phyloP scores from a whole-genome alignment of 169 alveolate genomes.

The Plasmodium berghei region DNA sequence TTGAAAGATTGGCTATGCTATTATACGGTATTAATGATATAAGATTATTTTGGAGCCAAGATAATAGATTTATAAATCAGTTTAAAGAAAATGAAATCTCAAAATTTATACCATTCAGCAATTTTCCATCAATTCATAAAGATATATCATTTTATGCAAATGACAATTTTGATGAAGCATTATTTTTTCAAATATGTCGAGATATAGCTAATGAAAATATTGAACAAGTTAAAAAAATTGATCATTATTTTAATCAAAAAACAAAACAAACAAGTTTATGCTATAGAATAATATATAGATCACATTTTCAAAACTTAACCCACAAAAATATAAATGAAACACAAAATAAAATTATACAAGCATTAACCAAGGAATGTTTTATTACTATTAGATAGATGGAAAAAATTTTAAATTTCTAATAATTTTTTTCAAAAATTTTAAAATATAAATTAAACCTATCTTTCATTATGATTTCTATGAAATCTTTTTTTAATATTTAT shows the following conservation, averaged over 20 bases:
- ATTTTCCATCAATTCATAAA: conserved; percentile 81
- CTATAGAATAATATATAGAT: conserved; percentile 83
- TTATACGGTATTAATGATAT: conserved; percentile 92
- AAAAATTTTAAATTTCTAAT: no score
- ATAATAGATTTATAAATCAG: conserved; percentile 89
- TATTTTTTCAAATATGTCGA: conserved; percentile 72
- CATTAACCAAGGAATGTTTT: conserved; percentile 24
- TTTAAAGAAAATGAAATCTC: conserved; percentile 79
- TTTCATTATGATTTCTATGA: conserved; percentile 32
- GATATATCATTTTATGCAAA: conserved; percentile 83
- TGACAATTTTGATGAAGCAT: conserved; percentile 20
- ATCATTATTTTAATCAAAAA: conserved; percentile 36
- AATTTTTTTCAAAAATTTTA: no score
- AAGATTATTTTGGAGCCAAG: conserved; percentile 94
- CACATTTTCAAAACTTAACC: conserved; percentile 83
- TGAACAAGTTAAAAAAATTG: conserved; percentile 65
- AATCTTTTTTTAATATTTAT: conserved; percentile 43
- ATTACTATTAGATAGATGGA: conserved; percentile 15
- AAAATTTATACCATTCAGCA: conserved; percentile 80
- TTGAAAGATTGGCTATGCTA: conserved; percentile 93
- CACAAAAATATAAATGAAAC: conserved; percentile 80
- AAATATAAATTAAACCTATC: conserved; percentile 8
- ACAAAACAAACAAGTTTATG: conserved; percentile 77
- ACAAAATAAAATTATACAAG: conserved; percentile 74
- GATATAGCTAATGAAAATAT: conserved; percentile 73